phyloP scores from a whole-genome alignment of 495 filamentous ascomycete species.

The Daldinia caldariorum region DNA sequence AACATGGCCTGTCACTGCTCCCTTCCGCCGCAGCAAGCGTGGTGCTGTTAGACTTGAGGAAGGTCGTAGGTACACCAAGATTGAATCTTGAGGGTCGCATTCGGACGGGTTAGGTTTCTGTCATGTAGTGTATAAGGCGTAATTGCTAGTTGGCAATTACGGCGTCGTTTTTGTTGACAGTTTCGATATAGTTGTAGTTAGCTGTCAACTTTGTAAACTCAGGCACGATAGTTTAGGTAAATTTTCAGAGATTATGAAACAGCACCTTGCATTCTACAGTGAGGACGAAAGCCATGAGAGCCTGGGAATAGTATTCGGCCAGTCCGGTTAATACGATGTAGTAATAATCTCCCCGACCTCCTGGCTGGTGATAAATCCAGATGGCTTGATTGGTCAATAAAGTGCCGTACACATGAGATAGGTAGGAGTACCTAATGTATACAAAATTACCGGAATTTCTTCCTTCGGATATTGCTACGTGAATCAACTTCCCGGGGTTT shows the following conservation, averaged over 20 bases:
- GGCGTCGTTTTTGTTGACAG: no score
- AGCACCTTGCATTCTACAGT: no score
- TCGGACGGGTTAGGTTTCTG: background rate
- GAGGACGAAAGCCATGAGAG: no score
- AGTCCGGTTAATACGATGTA: conserved; percentile 6
- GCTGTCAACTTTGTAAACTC: no score
- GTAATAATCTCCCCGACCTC: background rate
- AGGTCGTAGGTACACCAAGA: conserved; percentile 9
- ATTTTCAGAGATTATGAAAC: no score
- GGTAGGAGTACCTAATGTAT: no score
- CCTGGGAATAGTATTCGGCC: background rate
- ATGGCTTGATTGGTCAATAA: background rate
- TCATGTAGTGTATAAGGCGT: no score
- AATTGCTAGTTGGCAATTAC: no score
- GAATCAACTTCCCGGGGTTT: background rate
- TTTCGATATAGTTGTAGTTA: no score
- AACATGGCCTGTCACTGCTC: conserved; percentile 14
- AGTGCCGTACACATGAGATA: background rate
- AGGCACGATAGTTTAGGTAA: no score
- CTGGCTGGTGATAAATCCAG: background rate
- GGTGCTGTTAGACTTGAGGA: conserved; percentile 12
- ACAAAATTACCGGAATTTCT: background rate
- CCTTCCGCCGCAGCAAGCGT: conserved; percentile 9
- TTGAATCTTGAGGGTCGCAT: background rate
- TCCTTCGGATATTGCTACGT: background rate